These are phyloP conservation scores for Trametes sp. DNA, from an alignment of 1,284 basidiomycete genomes.

Conservation along the genomic window DNA sequence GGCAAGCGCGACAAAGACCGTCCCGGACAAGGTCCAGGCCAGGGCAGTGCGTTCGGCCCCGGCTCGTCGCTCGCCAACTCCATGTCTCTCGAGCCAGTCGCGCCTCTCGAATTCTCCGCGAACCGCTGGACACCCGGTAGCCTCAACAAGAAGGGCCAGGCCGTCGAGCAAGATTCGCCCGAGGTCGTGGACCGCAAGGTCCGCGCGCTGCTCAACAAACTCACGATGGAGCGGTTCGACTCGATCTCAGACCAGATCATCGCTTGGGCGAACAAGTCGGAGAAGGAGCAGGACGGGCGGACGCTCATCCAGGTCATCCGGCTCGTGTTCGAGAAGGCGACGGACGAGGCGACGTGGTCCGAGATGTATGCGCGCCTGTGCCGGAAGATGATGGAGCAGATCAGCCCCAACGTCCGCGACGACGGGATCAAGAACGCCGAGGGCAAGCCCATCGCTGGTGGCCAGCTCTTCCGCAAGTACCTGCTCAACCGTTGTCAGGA, in stretches of 20 bases:
- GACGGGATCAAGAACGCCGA: constrained; percentile 80
- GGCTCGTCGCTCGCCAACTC: constrained; percentile 32
- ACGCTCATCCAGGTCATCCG: constrained; percentile 96
- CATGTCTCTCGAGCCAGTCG: constrained; percentile 65
- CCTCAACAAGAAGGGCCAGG: constrained; percentile 44
- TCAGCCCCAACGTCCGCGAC: constrained; percentile 87
- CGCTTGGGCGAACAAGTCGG: constrained; percentile 95
- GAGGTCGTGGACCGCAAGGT: constrained; percentile 83
- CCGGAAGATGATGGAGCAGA: constrained; percentile 69
- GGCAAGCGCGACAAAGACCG: constrained; percentile 60
- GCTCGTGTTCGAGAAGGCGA: constrained; percentile 96
- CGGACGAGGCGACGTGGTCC: constrained; percentile 44
- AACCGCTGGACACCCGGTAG: constrained; percentile 82
- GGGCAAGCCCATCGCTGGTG: constrained; percentile 87
- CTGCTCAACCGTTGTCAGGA: constrained; percentile 71
- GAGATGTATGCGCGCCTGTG: constrained; percentile 31
- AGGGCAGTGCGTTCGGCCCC: constrained; percentile 29
- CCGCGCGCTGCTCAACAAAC: constrained; percentile 92
- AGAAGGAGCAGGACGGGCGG: constrained; percentile 90
- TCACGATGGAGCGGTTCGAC: constrained; percentile 97
- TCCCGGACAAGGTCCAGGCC: constrained; percentile 34
- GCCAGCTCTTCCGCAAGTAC: constrained; percentile 84
- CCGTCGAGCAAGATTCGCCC: constrained; percentile 70
- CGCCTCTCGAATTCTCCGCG: constrained; percentile 77
- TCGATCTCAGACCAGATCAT: constrained; percentile 61